Evolutionary conservation across 2,329 filamentous ascomycete species (phyloP).

Genomic region (Xylaria sp.): DNA sequence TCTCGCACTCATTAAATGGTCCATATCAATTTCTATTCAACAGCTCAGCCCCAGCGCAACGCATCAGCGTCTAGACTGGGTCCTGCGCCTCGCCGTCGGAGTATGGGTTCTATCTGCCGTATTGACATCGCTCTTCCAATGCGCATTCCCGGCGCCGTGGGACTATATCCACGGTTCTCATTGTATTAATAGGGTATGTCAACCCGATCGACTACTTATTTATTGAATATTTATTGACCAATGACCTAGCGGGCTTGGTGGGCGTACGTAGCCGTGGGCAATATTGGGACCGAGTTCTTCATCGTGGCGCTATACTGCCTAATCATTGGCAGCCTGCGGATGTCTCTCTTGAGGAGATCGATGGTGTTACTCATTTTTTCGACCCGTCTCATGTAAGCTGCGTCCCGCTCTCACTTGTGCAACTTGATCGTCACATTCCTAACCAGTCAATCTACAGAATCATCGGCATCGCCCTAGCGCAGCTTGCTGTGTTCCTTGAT

Average conservation of each 20-base stretch:
- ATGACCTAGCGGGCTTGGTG: slow-evolving; percentile 35
- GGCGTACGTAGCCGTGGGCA: slow-evolving; percentile 31
- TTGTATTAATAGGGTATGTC: slow-evolving; percentile 40
- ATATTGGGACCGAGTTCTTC: slow-evolving; percentile 36
- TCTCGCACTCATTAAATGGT: slow-evolving; percentile 43
- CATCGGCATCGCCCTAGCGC: slow-evolving; percentile 31
- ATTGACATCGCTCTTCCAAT: slow-evolving; percentile 40
- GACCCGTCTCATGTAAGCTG: slow-evolving; percentile 35
- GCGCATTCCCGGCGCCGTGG: slow-evolving; percentile 41
- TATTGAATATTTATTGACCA: not conserved
- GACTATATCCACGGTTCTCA: slow-evolving; percentile 37
- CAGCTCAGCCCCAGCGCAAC: slow-evolving; percentile 35
- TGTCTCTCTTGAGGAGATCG: slow-evolving; percentile 28
- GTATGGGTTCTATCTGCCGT: slow-evolving; percentile 37
- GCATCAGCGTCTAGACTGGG: slow-evolving; percentile 34
- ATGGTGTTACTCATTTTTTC: slow-evolving; percentile 35
- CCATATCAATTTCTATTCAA: slow-evolving; percentile 39
- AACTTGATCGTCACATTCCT: not conserved
- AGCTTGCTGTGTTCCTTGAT: slow-evolving; percentile 32
- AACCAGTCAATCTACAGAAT: slow-evolving; percentile 27
- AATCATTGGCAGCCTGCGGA: slow-evolving; percentile 33
- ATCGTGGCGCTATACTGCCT: slow-evolving; percentile 36
- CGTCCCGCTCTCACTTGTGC: not conserved
- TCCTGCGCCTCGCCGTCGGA: slow-evolving; percentile 34
- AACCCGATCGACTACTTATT: not conserved